These are phyloP conservation scores for Sporisorium sorghi DNA, from an alignment of 1,284 basidiomycete species.

Conservation along the genomic window DNA sequence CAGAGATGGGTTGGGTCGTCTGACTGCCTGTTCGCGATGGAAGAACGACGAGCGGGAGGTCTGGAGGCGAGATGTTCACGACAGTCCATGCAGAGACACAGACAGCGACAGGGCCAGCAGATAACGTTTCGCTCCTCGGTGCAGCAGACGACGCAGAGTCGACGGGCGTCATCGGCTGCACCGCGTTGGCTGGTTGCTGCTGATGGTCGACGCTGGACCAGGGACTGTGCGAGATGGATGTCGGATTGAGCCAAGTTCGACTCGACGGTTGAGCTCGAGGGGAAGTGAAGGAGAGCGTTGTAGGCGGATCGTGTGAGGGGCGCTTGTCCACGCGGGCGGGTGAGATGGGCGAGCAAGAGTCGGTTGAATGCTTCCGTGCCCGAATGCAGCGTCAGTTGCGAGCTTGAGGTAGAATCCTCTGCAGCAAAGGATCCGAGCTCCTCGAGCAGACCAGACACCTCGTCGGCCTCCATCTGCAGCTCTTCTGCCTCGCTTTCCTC, in stretches of 20 bases:
- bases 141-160: conserved; percentile 45
- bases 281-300: conserved; percentile 21
- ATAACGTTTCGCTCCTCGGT: conserved; percentile 59
- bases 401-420: not conserved
- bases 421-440: conserved; percentile 20
- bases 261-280: not conserved
- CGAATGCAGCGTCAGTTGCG: conserved; percentile 23
- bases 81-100: conserved; percentile 65
- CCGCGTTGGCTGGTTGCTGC: not conserved
- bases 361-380: conserved; percentile 45
- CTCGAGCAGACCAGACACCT: conserved; percentile 31
- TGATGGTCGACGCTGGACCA: conserved; percentile 19
- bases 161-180: conserved; percentile 23
- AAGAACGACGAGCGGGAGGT: conserved; percentile 36
- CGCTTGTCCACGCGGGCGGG: conserved; percentile 23
- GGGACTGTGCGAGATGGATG: conserved; percentile 16
- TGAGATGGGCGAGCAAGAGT: conserved; percentile 48
- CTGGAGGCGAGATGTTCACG: conserved; percentile 57
- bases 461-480: conserved; percentile 17
- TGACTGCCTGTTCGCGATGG: not conserved
- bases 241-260: conserved; percentile 17
- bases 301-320: conserved; percentile 52
- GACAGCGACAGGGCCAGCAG: conserved; percentile 67
- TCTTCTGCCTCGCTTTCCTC: not conserved
- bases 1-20: conserved; percentile 47